Evolutionary conservation across 306 rosid species (phyloP).

Genomic region (Trifolium subterraneum): DNA sequence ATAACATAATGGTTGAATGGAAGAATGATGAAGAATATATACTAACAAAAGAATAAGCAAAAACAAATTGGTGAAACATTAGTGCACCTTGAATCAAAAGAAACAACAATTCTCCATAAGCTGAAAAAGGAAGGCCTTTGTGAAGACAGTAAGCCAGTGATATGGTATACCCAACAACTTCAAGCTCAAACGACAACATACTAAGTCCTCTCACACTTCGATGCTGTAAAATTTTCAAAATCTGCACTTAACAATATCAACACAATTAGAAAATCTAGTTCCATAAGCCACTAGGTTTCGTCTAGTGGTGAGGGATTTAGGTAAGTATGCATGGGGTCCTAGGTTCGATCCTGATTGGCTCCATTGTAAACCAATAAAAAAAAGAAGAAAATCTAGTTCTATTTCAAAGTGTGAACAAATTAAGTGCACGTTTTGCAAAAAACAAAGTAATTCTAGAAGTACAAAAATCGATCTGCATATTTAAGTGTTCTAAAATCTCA

Average conservation of each 20-base stretch:
- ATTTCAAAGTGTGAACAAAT: background rate
- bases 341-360: too few relatives aligned
- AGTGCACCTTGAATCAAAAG: constrained; percentile 82
- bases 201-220: constrained; percentile 89
- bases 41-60: background rate
- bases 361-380: too few relatives aligned
- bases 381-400: background rate
- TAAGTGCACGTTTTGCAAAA: background rate
- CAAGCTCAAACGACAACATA: constrained; percentile 82
- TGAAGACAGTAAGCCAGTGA: constrained; percentile 89
- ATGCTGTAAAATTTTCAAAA: constrained; percentile 71
- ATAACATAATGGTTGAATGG: constrained; percentile 4
- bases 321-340: too few relatives aligned
- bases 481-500: background rate
- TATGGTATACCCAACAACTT: constrained; percentile 86
- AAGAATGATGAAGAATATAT: constrained; percentile 11
- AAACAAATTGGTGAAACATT: constrained; percentile 2
- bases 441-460: background rate
- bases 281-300: too few relatives aligned
- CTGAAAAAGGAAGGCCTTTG: constrained; percentile 93
- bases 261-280: background rate
- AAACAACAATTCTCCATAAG: constrained; percentile 87
- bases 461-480: background rate
- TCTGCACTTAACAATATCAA: constrained; percentile 57
- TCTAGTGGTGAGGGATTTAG: too few relatives aligned